A percentile compares a stretch with the other conserved stretches of the same genome.
phyloP scores from a whole-genome alignment of 768 basidiomycete genomes.

The Rubroboletus pulcherrimus region DNA sequence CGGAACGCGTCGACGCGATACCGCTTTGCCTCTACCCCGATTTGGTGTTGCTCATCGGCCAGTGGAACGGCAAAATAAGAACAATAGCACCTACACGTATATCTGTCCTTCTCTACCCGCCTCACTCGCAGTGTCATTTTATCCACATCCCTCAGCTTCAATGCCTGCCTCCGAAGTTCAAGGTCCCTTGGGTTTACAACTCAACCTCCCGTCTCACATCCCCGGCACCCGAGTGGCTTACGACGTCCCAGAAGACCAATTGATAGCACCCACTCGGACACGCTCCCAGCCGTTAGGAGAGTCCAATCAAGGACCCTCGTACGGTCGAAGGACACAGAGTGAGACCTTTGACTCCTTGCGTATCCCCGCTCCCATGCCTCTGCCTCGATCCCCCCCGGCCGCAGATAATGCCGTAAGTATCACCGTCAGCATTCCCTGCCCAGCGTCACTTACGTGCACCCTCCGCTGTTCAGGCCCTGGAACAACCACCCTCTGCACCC shows the following conservation, averaged over 20 bases:
- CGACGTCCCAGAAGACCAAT: slow-evolving; percentile 5
- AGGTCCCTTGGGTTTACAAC: slow-evolving; percentile 18
- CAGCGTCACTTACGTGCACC: slow-evolving; percentile 3
- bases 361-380: slow-evolving; percentile 9
- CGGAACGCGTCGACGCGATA: background rate
- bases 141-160: background rate
- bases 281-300: slow-evolving; percentile 24
- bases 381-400: slow-evolving; percentile 2
- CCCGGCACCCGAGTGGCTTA: slow-evolving; percentile 8
- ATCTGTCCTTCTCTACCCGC: background rate
- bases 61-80: slow-evolving; percentile 6
- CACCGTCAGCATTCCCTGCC: background rate
- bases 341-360: slow-evolving; percentile 11
- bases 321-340: slow-evolving; percentile 25
- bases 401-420: slow-evolving; percentile 28
- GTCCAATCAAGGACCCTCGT: slow-evolving; percentile 22
- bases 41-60: slow-evolving; percentile 13
- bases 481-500: slow-evolving; percentile 20
- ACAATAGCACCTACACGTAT: slow-evolving; percentile 14
- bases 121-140: background rate
- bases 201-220: slow-evolving; percentile 14
- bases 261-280: slow-evolving; percentile 12
- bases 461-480: slow-evolving; percentile 6
- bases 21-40: slow-evolving; percentile 15
- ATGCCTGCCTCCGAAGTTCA: slow-evolving; percentile 26